Evolutionary conservation across 1,139 yeast species (phyloP), one percentile per base, ranked within the genome.

Genomic region (Candida frijolesensis): DNA sequence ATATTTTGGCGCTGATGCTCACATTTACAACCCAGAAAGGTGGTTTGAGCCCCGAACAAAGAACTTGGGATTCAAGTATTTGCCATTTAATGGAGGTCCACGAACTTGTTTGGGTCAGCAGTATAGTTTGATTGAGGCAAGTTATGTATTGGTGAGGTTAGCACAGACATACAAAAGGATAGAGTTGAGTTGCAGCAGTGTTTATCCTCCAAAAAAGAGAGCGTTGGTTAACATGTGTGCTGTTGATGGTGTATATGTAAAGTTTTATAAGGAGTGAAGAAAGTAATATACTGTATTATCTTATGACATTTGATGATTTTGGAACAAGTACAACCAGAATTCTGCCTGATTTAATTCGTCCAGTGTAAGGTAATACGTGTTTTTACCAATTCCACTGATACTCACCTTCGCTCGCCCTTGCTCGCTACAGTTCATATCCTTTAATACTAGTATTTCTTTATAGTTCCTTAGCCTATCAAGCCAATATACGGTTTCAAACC

Each of bases 1-100:
- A 7, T 59, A 64, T 54, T 80, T 77, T 66, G 84, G 84, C 14
- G 59, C 68, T 34, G 80, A 78, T 51, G 73, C 77, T 14, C 59
- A 61, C 14, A 65, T 51, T 32, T 79, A 71, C 62, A 65, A 71
- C 25, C 83, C 83, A 2, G 80, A 76, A 50, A 68, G 84, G 52
- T 79, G 84, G 84, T 45, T 37, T 41, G 51, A 53, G 22, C 60
- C 61, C 32, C 52, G 54, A 30, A 64, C 62, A 2, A 52, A 46
- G 43, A 49, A 48, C 35, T 63, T 68, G 42, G 76, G 77, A 37
- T 70, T 74, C 72, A 70, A 76, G 5, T 72, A 68, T 54, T 64
- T 73, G 56, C 78, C 78, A 39, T 73, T 73, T 61, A 72, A 72
- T 46, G 74, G 74, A 47, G 77, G 78, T 10, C 77, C 77, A 38